phyloP scores from a whole-genome alignment of 768 basidiomycete genomes.

The Tulasnella calospora region DNA sequence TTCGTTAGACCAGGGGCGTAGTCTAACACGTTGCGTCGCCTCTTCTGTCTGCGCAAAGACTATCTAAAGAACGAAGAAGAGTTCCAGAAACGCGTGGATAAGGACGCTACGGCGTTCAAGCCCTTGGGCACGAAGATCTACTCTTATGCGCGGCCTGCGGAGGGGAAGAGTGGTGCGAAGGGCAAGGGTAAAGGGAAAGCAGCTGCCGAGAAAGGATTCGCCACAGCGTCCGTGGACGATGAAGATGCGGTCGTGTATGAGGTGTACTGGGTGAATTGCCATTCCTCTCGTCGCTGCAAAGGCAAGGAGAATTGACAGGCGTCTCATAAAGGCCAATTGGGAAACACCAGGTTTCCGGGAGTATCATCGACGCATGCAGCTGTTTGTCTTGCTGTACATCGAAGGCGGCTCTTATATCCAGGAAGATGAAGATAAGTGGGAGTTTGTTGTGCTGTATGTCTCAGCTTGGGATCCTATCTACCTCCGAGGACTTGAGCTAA shows the following conservation, averaged over 20 bases:
- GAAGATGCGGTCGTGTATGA: constrained; percentile 72
- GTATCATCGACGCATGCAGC: constrained; percentile 86
- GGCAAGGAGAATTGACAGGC: background rate
- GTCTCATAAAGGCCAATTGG: constrained; percentile 63
- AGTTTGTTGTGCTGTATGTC: constrained; percentile 80
- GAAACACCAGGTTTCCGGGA: constrained; percentile 82
- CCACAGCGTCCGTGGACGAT: constrained; percentile 44
- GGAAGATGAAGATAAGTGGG: constrained; percentile 91
- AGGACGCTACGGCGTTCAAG: constrained; percentile 70
- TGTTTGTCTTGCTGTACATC: constrained; percentile 91
- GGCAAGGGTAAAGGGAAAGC: constrained; percentile 54
- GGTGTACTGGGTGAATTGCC: constrained; percentile 76
- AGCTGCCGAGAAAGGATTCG: constrained; percentile 35
- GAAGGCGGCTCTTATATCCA: constrained; percentile 93
- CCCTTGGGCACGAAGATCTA: constrained; percentile 73
- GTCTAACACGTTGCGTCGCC: background rate
- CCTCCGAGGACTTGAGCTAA: background rate
- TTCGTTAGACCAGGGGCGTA: background rate
- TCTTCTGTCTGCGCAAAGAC: constrained; percentile 40
- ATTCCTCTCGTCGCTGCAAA: background rate
- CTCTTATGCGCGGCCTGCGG: constrained; percentile 63
- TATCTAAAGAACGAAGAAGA: constrained; percentile 62
- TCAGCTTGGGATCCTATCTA: background rate
- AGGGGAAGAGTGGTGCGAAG: constrained; percentile 34
- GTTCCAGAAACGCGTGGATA: constrained; percentile 67